Base-by-base conservation (phyloP, 352 stramenopile genomes). In the Globisporangium spinosum region DNA sequence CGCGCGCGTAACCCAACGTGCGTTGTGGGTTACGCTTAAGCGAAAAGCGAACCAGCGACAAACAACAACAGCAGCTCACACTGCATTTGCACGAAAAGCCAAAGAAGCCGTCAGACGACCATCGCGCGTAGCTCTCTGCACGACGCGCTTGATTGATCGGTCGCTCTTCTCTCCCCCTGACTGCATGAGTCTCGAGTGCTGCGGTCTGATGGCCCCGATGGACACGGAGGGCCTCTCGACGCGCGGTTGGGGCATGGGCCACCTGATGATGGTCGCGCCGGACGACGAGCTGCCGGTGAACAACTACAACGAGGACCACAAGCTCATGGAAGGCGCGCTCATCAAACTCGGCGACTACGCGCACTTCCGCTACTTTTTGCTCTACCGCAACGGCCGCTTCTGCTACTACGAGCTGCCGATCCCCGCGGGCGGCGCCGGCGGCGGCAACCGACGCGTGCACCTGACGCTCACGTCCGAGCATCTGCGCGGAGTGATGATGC, bases 351-450 rank as follows among this genome's bases (percentile, higher is more conserved):
- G 87, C 63, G 87, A 95, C 70, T 95, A 95, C 70, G 85, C 87
- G 73, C 87, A 93, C 65, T 95, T 91, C 66, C 85, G 87, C 20
- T 95, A 95, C 73, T 95, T 95, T 64, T 62, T 93, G 57, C 83
- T 95, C 7, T 93, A 84, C 68, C 82, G 85, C 64, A 93, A 92
- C 57, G 87, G 87, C 35, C 80, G 85, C 58, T 89, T 95, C 68
- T 93, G 86, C 78, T 95, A 95, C 75, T 95, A 95, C 70, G 87
- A 95, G 70, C 72, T 95, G 59, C 83, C 85, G 20, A 87, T 95
- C 70, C 79, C 80, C 22, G 69, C 78, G 3, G 56, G 53, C 10
- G 70, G 71, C 13, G 65, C 58, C 2, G 55, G 25, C 25, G 13
- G 74, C 10, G 74, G 75, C 0, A 69, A 63, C 0, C 73, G 77